phyloP scores from a whole-genome alignment of 768 basidiomycete genomes.

The Gymnopilus junonius region DNA sequence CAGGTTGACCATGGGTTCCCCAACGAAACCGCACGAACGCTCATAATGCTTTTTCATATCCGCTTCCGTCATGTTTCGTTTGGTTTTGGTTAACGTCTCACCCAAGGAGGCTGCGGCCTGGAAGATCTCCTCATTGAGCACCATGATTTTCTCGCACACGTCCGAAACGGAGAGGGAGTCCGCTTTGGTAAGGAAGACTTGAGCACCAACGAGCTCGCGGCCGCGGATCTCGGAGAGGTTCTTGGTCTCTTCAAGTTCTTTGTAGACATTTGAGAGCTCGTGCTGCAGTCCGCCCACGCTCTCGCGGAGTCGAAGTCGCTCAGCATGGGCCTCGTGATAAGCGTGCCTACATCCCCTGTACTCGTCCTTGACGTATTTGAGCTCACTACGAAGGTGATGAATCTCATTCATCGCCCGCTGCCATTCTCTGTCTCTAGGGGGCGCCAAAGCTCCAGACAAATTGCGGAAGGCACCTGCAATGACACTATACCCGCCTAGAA shows the following conservation, averaged over 20 bases:
- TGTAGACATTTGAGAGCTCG: slow-evolving; percentile 13
- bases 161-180: slow-evolving; percentile 20
- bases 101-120: slow-evolving; percentile 22
- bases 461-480: neutral
- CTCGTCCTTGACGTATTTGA: neutral
- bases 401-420: neutral
- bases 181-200: slow-evolving; percentile 24
- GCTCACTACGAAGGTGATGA: neutral
- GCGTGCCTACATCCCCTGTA: neutral
- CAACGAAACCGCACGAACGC: neutral
- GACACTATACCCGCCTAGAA: neutral
- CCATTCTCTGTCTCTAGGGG: slow-evolving; percentile 1
- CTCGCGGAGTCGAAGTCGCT: slow-evolving; percentile 1
- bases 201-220: slow-evolving; percentile 25
- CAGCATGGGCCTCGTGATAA: slow-evolving; percentile 1
- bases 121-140: slow-evolving; percentile 22
- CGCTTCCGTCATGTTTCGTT: slow-evolving; percentile 45
- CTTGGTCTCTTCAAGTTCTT: slow-evolving; percentile 16
- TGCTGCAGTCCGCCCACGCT: neutral
- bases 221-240: slow-evolving; percentile 37
- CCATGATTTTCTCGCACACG: slow-evolving; percentile 22
- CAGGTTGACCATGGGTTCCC: slow-evolving; percentile 10
- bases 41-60: slow-evolving; percentile 1
- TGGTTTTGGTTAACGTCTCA: slow-evolving; percentile 46
- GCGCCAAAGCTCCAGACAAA: neutral